Base-by-base conservation (phyloP, 2,329 filamentous ascomycete species). In the Catunica adiposa region DNA sequence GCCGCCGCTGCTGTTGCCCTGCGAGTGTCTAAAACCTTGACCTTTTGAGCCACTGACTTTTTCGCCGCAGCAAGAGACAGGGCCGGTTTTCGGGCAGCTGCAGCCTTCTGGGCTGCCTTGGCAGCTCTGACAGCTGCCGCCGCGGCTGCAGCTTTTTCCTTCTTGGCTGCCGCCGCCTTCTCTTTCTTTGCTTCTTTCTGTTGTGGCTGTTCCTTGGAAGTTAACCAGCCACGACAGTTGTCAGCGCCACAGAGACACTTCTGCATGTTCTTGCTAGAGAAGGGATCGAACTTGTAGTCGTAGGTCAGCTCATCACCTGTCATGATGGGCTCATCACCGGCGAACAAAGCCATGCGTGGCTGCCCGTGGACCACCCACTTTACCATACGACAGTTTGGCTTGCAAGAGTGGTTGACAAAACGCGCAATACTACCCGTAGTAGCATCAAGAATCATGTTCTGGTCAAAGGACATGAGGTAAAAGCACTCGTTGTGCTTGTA, bases 401-500 rank as follows among this genome's bases (percentile, higher is more conserved):
- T 84, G 70, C 92, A 98, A 17, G 89, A 95, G 68, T 98, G 92
- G 66, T 98, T 98, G 66, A 98, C 89, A 67, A 98, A 98, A 56
- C 92, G 85, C 64, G 92, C 90, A 68, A 97, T 94, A 61, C 87
- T 94, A 63, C 92, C 92, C 56, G 87, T 88, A 26, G 89, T 96
- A 34, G 90, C 92, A 71, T 98, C 92, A 61, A 98, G 94, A 63
- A 97, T 94, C 82, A 97, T 92, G 68, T 94, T 92, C 68, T 96
- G 89, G 65, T 97, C 89, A 66, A 97, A 96, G 56, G 88, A 89
- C 92, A 98, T 98, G 52, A 98, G 74, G 68, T 98, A 98, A 69
- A 95, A 97, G 69, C 89, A 95, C 86, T 92, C 84, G 63, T 95
- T 94, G 66, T 95, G 79, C 68, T 92, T 94, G 72, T 98, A 98